Evolutionary conservation across 805 yeast species (phyloP), one percentile per base, ranked within the genome.

Genomic region (Lipomyces sp.): DNA sequence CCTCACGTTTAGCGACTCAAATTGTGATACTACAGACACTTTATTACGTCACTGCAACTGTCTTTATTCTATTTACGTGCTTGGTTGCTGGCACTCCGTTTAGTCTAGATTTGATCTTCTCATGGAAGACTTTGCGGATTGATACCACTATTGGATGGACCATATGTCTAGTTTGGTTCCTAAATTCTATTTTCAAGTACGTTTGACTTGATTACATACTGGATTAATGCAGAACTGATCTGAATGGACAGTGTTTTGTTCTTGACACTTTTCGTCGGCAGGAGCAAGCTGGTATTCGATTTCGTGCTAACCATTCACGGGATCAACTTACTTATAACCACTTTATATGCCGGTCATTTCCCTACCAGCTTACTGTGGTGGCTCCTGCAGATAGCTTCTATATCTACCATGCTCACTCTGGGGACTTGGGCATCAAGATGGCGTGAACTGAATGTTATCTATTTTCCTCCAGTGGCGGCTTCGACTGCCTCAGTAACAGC

Each of bases 271-370:
- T 87, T 94, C 34, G 97, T 94, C 11, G 97, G 98, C 0, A 82
- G 98, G 64, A 90, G 97, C 53, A 95, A 94, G 76, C 80, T 94
- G 59, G 98, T 98, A 0, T 90, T 97, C 90, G 99, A 94, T 78
- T 94, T 95, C 80, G 97, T 97, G 10, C 75, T 94, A n/a, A 95
- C 99, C 0, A 86, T 94, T 15, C 97, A 95, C 77, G 86, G 89
- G 30, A 84, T 95, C 60, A 89, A 94, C 78, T 77, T 94, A 32
- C 61, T 87, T 2, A 86, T 91, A 2, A 90, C 87, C 0, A 87
- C 90, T 86, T 66, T 85, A 0, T 86, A 86, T 69, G 82, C 90
- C 0, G 84, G 86, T 0, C 81, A 83, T 37, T 84, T 94, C 69
- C 99, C 99, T 0, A 79, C 80, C 15, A 85, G 87, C 42, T 69